These are phyloP conservation scores for Corynespora cassiicola DNA, from an alignment of 2,329 filamentous ascomycete species.

Conservation along the genomic window DNA sequence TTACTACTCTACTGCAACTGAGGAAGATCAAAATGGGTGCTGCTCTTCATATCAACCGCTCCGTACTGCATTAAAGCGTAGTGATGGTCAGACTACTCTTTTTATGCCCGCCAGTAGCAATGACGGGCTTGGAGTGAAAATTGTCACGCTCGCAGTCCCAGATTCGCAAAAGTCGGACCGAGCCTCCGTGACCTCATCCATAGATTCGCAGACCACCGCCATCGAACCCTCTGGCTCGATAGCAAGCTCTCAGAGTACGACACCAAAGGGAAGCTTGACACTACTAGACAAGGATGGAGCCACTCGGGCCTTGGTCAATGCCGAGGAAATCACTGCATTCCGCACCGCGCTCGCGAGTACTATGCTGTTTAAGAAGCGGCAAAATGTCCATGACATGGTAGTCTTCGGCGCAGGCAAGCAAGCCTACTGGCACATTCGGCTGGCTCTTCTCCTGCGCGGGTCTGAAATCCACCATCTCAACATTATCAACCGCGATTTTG, in stretches of 20 bases:
- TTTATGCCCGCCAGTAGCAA: slow-evolving; percentile 72
- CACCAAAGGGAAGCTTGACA: slow-evolving; percentile 64
- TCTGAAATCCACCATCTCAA: no score
- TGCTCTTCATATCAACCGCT: slow-evolving; percentile 67
- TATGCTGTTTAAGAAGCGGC: slow-evolving; percentile 68
- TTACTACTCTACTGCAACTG: slow-evolving; percentile 69
- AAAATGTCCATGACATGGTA: slow-evolving; percentile 74
- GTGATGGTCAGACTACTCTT: slow-evolving; percentile 67
- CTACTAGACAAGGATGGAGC: slow-evolving; percentile 64
- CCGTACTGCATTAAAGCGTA: slow-evolving; percentile 65
- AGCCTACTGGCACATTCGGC: slow-evolving; percentile 83
- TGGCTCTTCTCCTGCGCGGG: slow-evolving; percentile 49
- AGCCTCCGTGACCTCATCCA: slow-evolving; percentile 41
- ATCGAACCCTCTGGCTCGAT: slow-evolving; percentile 24
- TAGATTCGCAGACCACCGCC: slow-evolving; percentile 34
- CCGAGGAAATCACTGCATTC: slow-evolving; percentile 73
- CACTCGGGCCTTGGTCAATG: slow-evolving; percentile 70
- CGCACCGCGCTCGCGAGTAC: slow-evolving; percentile 70
- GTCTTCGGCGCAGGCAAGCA: slow-evolving; percentile 90
- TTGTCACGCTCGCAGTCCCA: slow-evolving; percentile 61
- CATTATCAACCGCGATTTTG: slow-evolving; percentile 79
- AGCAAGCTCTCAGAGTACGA: slow-evolving; percentile 43
- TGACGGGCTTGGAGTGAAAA: slow-evolving; percentile 68
- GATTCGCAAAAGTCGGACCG: slow-evolving; percentile 38
- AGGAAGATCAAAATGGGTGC: slow-evolving; percentile 62